Evolutionary conservation across 257 asterid species (phyloP).

Genomic region (Salvia splendens): DNA sequence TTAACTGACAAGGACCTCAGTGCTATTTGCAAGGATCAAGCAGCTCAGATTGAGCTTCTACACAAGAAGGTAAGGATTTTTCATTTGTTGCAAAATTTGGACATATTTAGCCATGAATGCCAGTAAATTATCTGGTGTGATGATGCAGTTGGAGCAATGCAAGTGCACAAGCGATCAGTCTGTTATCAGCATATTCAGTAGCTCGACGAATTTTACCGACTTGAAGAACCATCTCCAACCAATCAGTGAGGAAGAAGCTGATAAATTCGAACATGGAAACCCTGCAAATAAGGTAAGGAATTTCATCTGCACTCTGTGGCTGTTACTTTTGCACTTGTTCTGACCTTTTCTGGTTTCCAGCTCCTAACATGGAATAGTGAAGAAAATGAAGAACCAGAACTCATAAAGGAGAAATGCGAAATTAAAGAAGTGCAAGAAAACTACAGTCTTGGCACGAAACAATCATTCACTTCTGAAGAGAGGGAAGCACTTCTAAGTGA

Average conservation of each 20-base stretch:
- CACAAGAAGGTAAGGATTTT: constrained; percentile 57
- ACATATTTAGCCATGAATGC: constrained; percentile 7
- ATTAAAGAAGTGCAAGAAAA: constrained; percentile 50
- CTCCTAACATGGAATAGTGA: constrained; percentile 56
- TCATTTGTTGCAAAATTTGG: constrained; percentile 14
- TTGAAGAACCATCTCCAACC: constrained; percentile 44
- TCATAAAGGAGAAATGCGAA: constrained; percentile 56
- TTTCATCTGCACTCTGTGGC: constrained; percentile 2
- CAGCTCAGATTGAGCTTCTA: constrained; percentile 68
- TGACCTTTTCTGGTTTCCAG: constrained; percentile 41
- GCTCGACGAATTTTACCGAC: constrained; percentile 39
- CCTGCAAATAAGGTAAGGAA: constrained; percentile 44
- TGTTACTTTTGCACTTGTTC: background rate
- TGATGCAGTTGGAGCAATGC: constrained; percentile 67
- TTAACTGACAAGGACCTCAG: constrained; percentile 64
- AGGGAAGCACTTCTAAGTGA: constrained; percentile 72
- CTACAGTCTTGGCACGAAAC: constrained; percentile 16
- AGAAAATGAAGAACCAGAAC: constrained; percentile 49
- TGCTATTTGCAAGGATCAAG: constrained; percentile 72
- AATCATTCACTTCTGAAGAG: constrained; percentile 51
- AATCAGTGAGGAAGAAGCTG: constrained; percentile 44
- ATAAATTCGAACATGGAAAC: constrained; percentile 30
- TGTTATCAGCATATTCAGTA: constrained; percentile 27
- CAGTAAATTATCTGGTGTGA: constrained; percentile 17
- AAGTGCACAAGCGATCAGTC: constrained; percentile 45